Evolutionary conservation across 1,284 basidiomycete species (phyloP).

Genomic region (Malassezia slooffiae): DNA sequence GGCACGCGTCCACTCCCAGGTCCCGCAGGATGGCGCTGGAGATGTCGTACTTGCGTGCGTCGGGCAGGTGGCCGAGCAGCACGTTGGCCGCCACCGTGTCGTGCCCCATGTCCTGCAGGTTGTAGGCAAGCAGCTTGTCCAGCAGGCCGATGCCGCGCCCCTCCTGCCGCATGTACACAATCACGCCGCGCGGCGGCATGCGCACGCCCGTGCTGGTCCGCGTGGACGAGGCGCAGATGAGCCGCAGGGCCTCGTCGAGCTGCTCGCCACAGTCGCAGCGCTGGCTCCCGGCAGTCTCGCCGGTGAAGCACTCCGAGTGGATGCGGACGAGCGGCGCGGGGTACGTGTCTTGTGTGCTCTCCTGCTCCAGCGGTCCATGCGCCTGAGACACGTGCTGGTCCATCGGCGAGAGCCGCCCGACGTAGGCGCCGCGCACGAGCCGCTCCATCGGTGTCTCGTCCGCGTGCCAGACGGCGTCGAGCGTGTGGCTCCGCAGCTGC

Average conservation of each 20-base stretch:
- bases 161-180: constrained; percentile 94
- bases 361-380: constrained; percentile 24
- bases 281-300: constrained; percentile 95
- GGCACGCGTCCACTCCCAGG: constrained; percentile 60
- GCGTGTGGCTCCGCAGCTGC: constrained; percentile 63
- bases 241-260: constrained; percentile 85
- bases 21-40: constrained; percentile 82
- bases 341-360: constrained; percentile 10
- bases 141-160: constrained; percentile 94
- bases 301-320: constrained; percentile 97
- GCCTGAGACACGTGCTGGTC: constrained; percentile 53
- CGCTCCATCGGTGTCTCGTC: constrained; percentile 87
- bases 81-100: constrained; percentile 97
- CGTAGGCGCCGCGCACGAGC: constrained; percentile 83
- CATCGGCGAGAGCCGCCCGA: constrained; percentile 63
- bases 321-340: constrained; percentile 74
- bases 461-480: constrained; percentile 76
- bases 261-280: constrained; percentile 98
- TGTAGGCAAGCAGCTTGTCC: constrained; percentile 95
- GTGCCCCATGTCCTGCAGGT: constrained; percentile 92
- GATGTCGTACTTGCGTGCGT: constrained; percentile 84
- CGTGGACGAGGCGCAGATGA: constrained; percentile 54
- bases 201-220: background rate
- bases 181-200: constrained; percentile 56
- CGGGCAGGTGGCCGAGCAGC: constrained; percentile 84